A percentile compares a stretch with the other conserved stretches of the same genome.
These are phyloP conservation scores for Clavispora fructus DNA, from an alignment of 805 yeast species.

Conservation along the genomic window DNA sequence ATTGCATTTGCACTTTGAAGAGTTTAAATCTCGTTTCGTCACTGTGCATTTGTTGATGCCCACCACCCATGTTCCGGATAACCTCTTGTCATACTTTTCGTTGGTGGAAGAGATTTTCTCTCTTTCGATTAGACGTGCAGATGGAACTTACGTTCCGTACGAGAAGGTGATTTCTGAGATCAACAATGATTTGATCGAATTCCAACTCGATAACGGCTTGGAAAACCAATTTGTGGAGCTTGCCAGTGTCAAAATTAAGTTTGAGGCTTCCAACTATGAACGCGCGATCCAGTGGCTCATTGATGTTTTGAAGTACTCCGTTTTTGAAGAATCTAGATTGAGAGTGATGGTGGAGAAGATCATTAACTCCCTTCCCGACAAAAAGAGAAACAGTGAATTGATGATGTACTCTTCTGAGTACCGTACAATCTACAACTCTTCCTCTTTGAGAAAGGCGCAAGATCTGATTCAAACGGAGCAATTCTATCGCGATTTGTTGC, in stretches of 20 bases:
- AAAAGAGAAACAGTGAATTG: slow-evolving; percentile 55
- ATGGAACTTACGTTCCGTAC: slow-evolving; percentile 55
- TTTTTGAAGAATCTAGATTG: slow-evolving; percentile 70
- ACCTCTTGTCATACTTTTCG: slow-evolving; percentile 59
- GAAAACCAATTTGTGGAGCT: slow-evolving; percentile 63
- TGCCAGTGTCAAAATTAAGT: slow-evolving; percentile 55
- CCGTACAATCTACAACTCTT: slow-evolving; percentile 46
- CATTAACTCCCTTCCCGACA: slow-evolving; percentile 55
- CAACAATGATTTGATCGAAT: slow-evolving; percentile 67
- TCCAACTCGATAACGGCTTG: slow-evolving; percentile 51
- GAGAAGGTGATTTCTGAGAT: slow-evolving; percentile 73
- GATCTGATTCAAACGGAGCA: slow-evolving; percentile 63
- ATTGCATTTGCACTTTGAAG: slow-evolving; percentile 71
- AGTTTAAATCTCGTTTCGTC: slow-evolving; percentile 73
- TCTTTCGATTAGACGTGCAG: slow-evolving; percentile 61
- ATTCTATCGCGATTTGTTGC: slow-evolving; percentile 41
- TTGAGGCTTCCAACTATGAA: slow-evolving; percentile 54
- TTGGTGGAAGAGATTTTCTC: slow-evolving; percentile 62
- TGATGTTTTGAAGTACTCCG: slow-evolving; percentile 57
- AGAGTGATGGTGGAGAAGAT: slow-evolving; percentile 59
- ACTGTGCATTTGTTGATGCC: slow-evolving; percentile 59
- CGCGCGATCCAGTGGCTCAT: slow-evolving; percentile 75
- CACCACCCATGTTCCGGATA: slow-evolving; percentile 46
- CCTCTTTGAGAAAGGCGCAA: slow-evolving; percentile 60
- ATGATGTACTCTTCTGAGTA: slow-evolving; percentile 64